Percentiles rank a stretch among this genome's conserved stretches.
Evolutionary conservation across 768 basidiomycete species (phyloP).

Genomic region (Termitomyces sp.): DNA sequence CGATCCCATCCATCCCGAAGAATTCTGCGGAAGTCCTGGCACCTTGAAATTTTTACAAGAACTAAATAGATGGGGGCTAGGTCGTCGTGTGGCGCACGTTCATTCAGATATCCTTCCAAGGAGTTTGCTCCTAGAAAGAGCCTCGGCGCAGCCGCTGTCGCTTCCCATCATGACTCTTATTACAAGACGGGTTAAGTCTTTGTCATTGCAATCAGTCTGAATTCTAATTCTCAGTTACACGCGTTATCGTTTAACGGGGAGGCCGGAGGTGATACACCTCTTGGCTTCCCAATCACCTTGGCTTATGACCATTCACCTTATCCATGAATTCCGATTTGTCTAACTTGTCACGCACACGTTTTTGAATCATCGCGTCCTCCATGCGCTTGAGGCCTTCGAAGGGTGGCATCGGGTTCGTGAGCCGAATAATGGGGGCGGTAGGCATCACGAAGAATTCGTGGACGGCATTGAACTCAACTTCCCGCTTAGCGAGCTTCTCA

Average conservation of each 20-base stretch:
- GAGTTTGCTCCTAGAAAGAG: too few species aligned
- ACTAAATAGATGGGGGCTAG: too few species aligned
- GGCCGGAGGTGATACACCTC: too few species aligned
- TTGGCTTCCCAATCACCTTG: neutral
- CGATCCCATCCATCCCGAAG: too few species aligned
- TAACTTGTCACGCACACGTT: neutral
- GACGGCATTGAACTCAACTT: neutral
- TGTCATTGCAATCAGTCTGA: neutral
- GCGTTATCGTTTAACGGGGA: neutral
- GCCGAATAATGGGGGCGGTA: neutral
- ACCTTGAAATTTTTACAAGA: too few species aligned
- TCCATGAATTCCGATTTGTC: neutral
- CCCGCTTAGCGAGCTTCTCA: neutral
- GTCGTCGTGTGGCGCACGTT: too few species aligned
- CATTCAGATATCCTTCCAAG: too few species aligned
- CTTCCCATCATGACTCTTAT: neutral
- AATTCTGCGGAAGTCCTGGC: too few species aligned
- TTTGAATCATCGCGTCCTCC: neutral
- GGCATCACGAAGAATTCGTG: slow-evolving; percentile 1
- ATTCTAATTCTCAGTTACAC: neutral
- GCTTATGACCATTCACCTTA: neutral
- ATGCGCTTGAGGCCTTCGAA: neutral
- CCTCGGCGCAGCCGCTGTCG: too few species aligned
- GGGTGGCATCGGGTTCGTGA: neutral
- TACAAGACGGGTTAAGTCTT: neutral